These are phyloP conservation scores for Truncatella angustata DNA, from an alignment of 2,329 filamentous ascomycete species.

Conservation along the genomic window DNA sequence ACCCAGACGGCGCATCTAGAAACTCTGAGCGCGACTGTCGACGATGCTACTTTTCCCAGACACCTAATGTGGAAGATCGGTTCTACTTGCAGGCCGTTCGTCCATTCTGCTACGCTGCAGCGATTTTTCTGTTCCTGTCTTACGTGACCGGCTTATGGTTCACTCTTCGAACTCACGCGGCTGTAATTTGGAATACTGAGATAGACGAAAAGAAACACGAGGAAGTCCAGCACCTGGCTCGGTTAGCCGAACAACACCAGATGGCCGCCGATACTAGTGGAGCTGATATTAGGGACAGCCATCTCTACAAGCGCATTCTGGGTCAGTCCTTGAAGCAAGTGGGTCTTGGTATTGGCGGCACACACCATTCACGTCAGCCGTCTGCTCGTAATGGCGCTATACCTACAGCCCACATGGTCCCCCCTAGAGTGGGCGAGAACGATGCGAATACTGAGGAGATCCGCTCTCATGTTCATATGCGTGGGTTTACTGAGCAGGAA, in stretches of 20 bases:
- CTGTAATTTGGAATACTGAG: slow-evolving; percentile 94
- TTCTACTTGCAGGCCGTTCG: slow-evolving; percentile 91
- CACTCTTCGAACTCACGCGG: slow-evolving; percentile 90
- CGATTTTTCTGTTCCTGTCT: slow-evolving; percentile 81
- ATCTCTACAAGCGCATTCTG: slow-evolving; percentile 89
- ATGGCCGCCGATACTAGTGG: slow-evolving; percentile 47
- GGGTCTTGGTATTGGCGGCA: slow-evolving; percentile 57
- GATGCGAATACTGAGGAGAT: slow-evolving; percentile 38
- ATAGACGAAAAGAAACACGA: slow-evolving; percentile 72
- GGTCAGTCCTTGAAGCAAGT: slow-evolving; percentile 86
- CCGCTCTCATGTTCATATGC: slow-evolving; percentile 50
- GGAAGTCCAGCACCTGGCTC: slow-evolving; percentile 35
- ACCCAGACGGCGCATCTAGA: slow-evolving; percentile 33
- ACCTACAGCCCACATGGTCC: slow-evolving; percentile 70
- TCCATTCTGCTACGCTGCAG: slow-evolving; percentile 89
- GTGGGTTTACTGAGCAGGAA: slow-evolving; percentile 77
- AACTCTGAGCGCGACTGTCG: slow-evolving; percentile 71
- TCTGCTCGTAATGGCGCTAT: slow-evolving; percentile 40
- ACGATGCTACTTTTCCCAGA: slow-evolving; percentile 90
- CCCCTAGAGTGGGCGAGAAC: slow-evolving; percentile 58
- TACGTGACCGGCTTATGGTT: slow-evolving; percentile 95
- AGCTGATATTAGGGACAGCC: slow-evolving; percentile 78
- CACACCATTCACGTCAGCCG: slow-evolving; percentile 26
- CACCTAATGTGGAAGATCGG: slow-evolving; percentile 76
- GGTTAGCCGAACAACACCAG: slow-evolving; percentile 32